phyloP scores from a whole-genome alignment of 2,329 filamentous ascomycete genomes.

The Paecilomyces formosus region DNA sequence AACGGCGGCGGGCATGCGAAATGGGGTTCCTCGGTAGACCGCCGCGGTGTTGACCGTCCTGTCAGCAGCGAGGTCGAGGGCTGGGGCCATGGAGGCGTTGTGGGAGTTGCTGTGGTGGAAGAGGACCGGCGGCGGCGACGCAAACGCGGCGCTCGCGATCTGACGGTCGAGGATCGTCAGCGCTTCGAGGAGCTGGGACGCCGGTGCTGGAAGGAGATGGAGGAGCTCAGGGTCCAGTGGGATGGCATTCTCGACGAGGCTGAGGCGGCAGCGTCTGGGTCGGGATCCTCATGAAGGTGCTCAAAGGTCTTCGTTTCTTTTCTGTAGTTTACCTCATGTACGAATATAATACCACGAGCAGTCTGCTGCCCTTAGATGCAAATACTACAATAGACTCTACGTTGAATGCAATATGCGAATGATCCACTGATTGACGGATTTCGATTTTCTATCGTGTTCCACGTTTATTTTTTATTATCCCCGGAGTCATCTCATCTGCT shows the following conservation, averaged over 20 bases:
- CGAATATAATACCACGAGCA: neutral
- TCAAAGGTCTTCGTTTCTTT: neutral
- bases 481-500: neutral
- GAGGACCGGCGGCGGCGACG: conserved; percentile 49
- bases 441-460: neutral
- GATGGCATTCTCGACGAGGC: conserved; percentile 29
- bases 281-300: conserved; percentile 1
- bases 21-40: conserved; percentile 72
- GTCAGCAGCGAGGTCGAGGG: conserved; percentile 77
- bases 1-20: conserved; percentile 57
- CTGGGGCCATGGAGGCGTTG: conserved; percentile 62
- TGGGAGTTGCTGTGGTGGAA: conserved; percentile 44
- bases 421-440: neutral
- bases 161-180: conserved; percentile 42
- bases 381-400: neutral
- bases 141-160: conserved; percentile 49
- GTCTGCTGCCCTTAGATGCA: neutral
- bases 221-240: conserved; percentile 33
- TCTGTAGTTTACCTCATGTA: conserved; percentile 4
- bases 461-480: neutral
- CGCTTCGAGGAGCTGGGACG: conserved; percentile 34
- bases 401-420: no score
- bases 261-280: conserved; percentile 11
- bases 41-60: conserved; percentile 51
- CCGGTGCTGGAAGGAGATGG: conserved; percentile 36